phyloP scores from a whole-genome alignment of 495 filamentous ascomycete genomes.

The Cercophora newfieldiana region DNA sequence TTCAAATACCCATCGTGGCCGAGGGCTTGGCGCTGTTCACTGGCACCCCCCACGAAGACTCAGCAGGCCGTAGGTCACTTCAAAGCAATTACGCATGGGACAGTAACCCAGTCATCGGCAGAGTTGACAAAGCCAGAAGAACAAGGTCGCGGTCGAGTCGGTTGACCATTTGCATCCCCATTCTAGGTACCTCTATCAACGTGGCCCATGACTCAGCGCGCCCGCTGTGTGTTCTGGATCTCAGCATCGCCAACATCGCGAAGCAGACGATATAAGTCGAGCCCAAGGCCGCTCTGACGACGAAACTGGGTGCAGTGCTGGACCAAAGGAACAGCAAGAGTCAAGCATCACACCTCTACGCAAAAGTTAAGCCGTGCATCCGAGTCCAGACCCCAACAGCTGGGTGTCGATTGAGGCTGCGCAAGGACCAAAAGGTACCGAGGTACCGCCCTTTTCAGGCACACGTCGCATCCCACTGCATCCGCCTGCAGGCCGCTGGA shows the following conservation, averaged over 20 bases:
- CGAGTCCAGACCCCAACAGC: neutral
- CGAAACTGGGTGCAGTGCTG: neutral
- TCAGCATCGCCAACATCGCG: neutral
- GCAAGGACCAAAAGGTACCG: neutral
- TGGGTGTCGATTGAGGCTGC: neutral
- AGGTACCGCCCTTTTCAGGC: neutral
- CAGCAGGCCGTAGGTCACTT: neutral
- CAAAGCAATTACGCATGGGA: neutral
- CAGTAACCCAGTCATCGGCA: neutral
- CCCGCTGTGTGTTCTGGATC: neutral
- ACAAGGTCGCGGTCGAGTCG: neutral
- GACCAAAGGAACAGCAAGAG: too few relatives aligned
- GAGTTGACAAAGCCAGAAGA: neutral
- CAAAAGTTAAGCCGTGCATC: neutral
- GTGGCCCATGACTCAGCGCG: conserved; percentile 10
- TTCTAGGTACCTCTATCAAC: neutral
- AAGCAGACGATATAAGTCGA: neutral
- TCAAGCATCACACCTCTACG: too few relatives aligned
- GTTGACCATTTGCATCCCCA: neutral
- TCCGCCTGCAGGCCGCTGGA: conserved; percentile 4
- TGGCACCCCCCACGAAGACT: neutral
- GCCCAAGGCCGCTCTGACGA: neutral
- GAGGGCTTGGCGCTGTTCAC: neutral
- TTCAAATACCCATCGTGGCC: neutral
- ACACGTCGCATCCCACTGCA: conserved; percentile 6